phyloP scores from a whole-genome alignment of 108 stramenopile genomes.

The Parietichytrium sp. region DNA sequence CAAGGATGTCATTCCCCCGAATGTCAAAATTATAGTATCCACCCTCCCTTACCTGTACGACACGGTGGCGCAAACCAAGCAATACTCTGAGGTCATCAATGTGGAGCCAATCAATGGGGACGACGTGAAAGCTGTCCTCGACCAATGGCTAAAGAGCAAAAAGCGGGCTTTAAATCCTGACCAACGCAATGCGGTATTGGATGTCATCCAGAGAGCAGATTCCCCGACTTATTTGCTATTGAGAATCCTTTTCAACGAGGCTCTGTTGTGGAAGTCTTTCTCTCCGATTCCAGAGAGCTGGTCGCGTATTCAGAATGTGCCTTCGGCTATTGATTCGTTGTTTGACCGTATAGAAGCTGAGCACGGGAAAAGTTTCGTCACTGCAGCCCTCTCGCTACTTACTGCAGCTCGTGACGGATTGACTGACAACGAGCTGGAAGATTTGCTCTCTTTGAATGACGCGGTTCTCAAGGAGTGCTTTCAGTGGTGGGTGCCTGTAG shows the following conservation, averaged over 20 bases:
- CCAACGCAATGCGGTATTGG: too few relatives aligned
- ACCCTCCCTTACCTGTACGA: too few relatives aligned
- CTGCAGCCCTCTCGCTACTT: not conserved
- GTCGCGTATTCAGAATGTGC: not conserved
- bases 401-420: slow-evolving; percentile 17
- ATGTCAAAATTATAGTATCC: not conserved
- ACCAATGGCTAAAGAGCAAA: too few relatives aligned
- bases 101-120: too few relatives aligned
- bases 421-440: not conserved
- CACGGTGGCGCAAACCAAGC: too few relatives aligned
- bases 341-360: not conserved
- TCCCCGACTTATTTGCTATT: slow-evolving; percentile 5
- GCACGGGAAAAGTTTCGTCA: not conserved
- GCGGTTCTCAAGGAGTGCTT: not conserved
- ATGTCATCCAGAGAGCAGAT: not conserved
- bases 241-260: not conserved
- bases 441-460: slow-evolving; percentile 8
- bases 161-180: too few relatives aligned
- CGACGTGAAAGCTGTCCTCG: too few relatives aligned
- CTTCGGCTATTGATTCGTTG: not conserved
- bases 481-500: slow-evolving; percentile 12
- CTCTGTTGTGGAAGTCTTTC: not conserved
- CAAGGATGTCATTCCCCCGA: not conserved
- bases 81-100: too few relatives aligned
- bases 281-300: not conserved